Base-by-base conservation (phyloP, 495 filamentous ascomycete species). In the Penicillium coprophilum region DNA sequence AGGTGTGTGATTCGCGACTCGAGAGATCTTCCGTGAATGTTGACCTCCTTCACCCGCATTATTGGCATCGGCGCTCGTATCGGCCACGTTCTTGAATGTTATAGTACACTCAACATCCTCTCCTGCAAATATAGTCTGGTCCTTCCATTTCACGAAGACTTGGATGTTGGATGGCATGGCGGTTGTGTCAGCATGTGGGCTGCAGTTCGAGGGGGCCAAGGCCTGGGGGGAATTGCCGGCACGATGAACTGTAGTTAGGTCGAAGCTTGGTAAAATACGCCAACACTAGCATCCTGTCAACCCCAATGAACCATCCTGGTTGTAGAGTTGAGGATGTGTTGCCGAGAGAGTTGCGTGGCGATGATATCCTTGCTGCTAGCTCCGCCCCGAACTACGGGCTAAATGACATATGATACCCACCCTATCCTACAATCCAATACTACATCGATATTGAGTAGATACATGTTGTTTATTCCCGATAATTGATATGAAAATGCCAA, bases 51-150 rank as follows among this genome's bases (percentile, higher is more conserved):
- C 72, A 66, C 32, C 65, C 59, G 19, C 68, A 63, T 63, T 76
- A 69, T 52, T 64, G 50, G 63, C 43, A 24, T 74, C 72, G 13
- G 64, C 51, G 21, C 53, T 57, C 40, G 53, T 70, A 44, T 77
- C 73, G 21, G 89, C 83, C 56, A 92, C 82, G 67, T 98, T 98
- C 74, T 88, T 93, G 76, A 97, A 97, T 40, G 90, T 96, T 64
- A 98, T 97, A 49, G 84, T 91, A 73, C 94, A 96, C 74, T 92
- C 88, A 63, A 97, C 80, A 62, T 92, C 86, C 76, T 97, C 94
- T 59, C 95, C 95, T 30, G 95, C 90, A 71, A 96, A 97, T 59
- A 98, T 91, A 44, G 87, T 91, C 70, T 87, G 85, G 65, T 89
- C 90, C 69, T 88, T 89, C 90, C 88, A 97, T 74, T 87, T 85